phyloP scores from a whole-genome alignment of 108 stramenopile genomes.

The Chaetoceros tenuissimus region DNA sequence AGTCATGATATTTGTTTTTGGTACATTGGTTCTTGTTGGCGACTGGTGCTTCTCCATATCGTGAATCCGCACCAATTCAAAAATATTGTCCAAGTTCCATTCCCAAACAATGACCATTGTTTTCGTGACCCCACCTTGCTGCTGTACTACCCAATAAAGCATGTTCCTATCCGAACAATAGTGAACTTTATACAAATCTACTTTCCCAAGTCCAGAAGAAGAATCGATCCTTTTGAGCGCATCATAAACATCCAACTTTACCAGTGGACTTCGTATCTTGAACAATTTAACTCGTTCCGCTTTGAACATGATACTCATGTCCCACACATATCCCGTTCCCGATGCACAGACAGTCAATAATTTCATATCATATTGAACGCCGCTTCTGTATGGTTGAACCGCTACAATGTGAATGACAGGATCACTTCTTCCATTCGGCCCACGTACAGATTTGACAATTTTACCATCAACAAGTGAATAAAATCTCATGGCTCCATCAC shows the following conservation, averaged over 20 bases:
- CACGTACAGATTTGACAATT: conserved; percentile 40
- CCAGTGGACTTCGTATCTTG: conserved; percentile 34
- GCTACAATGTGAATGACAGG: conserved; percentile 36
- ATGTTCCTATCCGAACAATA: conserved; percentile 60
- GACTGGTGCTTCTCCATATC: too few relatives aligned
- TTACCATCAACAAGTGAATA: conserved; percentile 33
- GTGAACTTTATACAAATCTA: conserved; percentile 2
- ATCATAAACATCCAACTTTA: conserved; percentile 33
- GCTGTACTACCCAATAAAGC: conserved; percentile 51
- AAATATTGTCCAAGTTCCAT: conserved; percentile 8
- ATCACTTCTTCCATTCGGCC: conserved; percentile 37
- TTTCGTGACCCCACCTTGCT: conserved; percentile 14
- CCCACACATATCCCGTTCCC: conserved; percentile 47
- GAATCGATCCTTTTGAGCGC: neutral
- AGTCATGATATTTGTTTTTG: too few relatives aligned
- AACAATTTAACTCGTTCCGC: conserved; percentile 19
- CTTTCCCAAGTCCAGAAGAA: neutral
- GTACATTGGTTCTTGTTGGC: too few relatives aligned
- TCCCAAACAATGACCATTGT: conserved; percentile 39
- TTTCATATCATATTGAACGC: conserved; percentile 9
- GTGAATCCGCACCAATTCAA: too few relatives aligned
- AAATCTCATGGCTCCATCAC: conserved; percentile 50
- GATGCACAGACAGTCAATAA: conserved; percentile 46
- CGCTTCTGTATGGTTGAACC: conserved; percentile 33
- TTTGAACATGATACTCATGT: conserved; percentile 15